A percentile compares a stretch with the other conserved stretches of the same genome.
Evolutionary conservation across 106 monocot species (phyloP).

Genomic region (Dioscorea zingiberensis): DNA sequence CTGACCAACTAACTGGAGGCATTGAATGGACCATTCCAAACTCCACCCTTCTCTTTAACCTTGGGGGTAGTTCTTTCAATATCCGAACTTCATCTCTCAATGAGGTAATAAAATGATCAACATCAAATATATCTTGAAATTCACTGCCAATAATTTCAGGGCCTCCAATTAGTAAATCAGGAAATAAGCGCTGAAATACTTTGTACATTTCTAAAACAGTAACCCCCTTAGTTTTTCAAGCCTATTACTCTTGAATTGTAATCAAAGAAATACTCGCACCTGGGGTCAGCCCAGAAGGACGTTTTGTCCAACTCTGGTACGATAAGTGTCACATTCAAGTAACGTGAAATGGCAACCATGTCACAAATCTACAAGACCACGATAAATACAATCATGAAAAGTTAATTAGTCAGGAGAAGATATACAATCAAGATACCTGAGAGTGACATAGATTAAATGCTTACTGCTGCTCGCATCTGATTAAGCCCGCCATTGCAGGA

Average conservation of each 20-base stretch:
- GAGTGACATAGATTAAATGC: conserved; percentile 12
- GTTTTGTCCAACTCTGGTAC: conserved; percentile 97
- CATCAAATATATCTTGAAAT: conserved; percentile 97
- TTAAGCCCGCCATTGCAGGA: conserved; percentile 99
- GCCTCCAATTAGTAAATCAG: neutral
- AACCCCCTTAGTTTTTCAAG: no score
- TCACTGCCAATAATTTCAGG: conserved; percentile 40
- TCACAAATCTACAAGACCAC: conserved; percentile 78
- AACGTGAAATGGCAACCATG: conserved; percentile 90
- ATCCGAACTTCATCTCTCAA: conserved; percentile 90
- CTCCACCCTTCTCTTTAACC: conserved; percentile 63
- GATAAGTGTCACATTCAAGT: conserved; percentile 90
- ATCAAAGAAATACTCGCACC: conserved; percentile 21
- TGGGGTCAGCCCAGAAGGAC: conserved; percentile 93
- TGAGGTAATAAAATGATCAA: conserved; percentile 85
- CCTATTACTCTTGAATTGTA: no score
- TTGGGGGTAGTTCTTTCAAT: conserved; percentile 83
- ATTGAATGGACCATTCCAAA: conserved; percentile 60
- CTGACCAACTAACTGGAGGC: conserved; percentile 95
- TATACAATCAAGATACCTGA: neutral
- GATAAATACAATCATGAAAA: neutral
- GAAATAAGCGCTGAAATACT: neutral
- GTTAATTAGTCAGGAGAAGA: neutral
- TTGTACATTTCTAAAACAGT: neutral
- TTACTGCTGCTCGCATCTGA: conserved; percentile 98